These are phyloP conservation scores for Cytospora paraplurivora DNA, from an alignment of 2,329 filamentous ascomycete species.

Conservation along the genomic window DNA sequence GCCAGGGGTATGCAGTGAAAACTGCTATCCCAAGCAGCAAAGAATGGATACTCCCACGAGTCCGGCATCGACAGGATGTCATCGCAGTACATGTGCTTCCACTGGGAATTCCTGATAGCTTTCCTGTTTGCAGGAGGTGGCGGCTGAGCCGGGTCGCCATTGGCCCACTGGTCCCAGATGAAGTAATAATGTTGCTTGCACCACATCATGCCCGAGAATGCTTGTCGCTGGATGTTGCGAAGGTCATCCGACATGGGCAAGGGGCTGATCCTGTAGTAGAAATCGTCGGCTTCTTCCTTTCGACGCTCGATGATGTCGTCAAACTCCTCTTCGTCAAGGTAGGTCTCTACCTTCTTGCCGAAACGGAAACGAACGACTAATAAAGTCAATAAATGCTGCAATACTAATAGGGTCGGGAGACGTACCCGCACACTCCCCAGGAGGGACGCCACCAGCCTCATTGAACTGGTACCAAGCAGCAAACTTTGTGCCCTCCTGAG, in stretches of 20 bases:
- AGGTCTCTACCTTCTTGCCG: constrained; percentile 72
- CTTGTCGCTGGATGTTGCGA: constrained; percentile 92
- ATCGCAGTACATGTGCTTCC: constrained; percentile 94
- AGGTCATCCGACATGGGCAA: constrained; percentile 92
- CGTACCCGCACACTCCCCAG: constrained; percentile 87
- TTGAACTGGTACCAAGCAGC: constrained; percentile 93
- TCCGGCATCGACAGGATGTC: constrained; percentile 98
- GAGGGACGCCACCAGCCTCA: constrained; percentile 81
- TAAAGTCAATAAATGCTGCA: constrained; percentile 5
- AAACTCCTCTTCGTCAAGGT: constrained; percentile 89
- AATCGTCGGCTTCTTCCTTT: constrained; percentile 89
- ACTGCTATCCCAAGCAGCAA: constrained; percentile 94
- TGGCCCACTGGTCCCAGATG: constrained; percentile 97
- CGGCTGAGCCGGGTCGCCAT: constrained; percentile 85
- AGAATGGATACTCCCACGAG: constrained; percentile 98
- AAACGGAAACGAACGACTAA: constrained; percentile 87
- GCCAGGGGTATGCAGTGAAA: constrained; percentile 96
- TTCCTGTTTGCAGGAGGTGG: constrained; percentile 82
- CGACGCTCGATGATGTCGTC: constrained; percentile 88
- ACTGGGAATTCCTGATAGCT: constrained; percentile 79
- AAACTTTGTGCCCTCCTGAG: constrained; percentile 79
- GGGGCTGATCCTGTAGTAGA: constrained; percentile 91
- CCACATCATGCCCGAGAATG: constrained; percentile 97
- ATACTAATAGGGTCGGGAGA: constrained; percentile 51
- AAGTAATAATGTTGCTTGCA: constrained; percentile 97